phyloP scores from a whole-genome alignment of 225 moss, liverwort and hornwort genomes.

The Polytrichum commune region DNA sequence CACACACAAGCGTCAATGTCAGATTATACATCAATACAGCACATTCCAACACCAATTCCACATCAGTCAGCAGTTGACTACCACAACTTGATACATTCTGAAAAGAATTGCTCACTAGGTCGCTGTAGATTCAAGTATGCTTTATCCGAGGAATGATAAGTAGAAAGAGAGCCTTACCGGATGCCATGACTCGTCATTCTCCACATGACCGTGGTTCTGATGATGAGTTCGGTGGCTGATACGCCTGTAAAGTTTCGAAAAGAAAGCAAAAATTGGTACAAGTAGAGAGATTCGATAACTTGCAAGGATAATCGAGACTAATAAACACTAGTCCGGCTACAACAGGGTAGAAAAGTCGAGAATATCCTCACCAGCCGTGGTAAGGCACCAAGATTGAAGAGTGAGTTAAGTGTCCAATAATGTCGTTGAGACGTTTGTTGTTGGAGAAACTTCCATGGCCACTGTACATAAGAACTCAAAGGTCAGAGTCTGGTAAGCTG shows the following conservation, averaged over 20 bases:
- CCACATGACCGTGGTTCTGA: slow-evolving; percentile 89
- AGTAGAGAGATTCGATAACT: neutral
- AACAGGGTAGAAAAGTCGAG: neutral
- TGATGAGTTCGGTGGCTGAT: slow-evolving; percentile 97
- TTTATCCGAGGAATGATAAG: neutral
- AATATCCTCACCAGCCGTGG: slow-evolving; percentile 63
- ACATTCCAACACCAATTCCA: too few relatives aligned
- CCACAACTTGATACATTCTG: neutral
- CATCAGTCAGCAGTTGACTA: neutral
- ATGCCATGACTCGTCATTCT: slow-evolving; percentile 97
- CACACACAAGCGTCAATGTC: too few relatives aligned
- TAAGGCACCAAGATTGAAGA: slow-evolving; percentile 89
- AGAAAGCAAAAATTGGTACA: neutral
- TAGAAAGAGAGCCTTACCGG: slow-evolving; percentile 38
- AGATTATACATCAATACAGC: too few relatives aligned
- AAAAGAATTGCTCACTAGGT: neutral
- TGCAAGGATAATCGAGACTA: too few relatives aligned
- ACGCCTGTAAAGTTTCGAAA: slow-evolving; percentile 27
- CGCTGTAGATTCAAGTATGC: neutral
- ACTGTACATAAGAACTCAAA: slow-evolving; percentile 16
- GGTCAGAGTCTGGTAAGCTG: too few relatives aligned
- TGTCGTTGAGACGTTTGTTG: slow-evolving; percentile 65
- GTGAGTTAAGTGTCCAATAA: slow-evolving; percentile 80
- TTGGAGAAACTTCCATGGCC: slow-evolving; percentile 96
- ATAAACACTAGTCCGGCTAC: too few relatives aligned